Percentiles rank a stretch among this genome's conserved stretches.
phyloP scores from a whole-genome alignment of 2,329 filamentous ascomycete genomes.

The Pseudogymnoascus sp. region DNA sequence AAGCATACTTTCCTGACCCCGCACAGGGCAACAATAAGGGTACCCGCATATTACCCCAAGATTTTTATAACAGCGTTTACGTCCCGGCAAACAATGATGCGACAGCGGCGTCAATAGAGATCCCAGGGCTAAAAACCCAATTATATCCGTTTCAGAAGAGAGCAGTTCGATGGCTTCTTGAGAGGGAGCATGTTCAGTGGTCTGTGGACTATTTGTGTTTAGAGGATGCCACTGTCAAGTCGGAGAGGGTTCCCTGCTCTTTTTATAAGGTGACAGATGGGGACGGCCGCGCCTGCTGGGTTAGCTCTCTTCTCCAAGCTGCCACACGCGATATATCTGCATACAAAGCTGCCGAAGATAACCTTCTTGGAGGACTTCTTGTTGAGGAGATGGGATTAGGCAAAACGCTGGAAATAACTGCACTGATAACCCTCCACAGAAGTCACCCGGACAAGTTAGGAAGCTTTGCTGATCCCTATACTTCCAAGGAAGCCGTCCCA shows the following conservation, averaged over 20 bases:
- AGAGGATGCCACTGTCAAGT: neutral
- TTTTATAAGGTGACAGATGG: conserved; percentile 40
- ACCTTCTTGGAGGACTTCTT: conserved; percentile 50
- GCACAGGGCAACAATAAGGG: conserved; percentile 27
- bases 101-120: conserved; percentile 31
- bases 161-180: conserved; percentile 61
- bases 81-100: conserved; percentile 44
- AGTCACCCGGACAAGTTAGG: conserved; percentile 25
- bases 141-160: conserved; percentile 67
- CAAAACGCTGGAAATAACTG: conserved; percentile 69
- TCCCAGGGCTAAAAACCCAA: conserved; percentile 39
- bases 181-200: conserved; percentile 54
- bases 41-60: conserved; percentile 32
- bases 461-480: conserved; percentile 32
- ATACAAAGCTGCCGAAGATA: conserved; percentile 32
- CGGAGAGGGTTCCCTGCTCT: conserved; percentile 23
- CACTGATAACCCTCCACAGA: conserved; percentile 57
- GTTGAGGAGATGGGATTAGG: conserved; percentile 79
- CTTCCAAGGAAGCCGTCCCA: conserved; percentile 31
- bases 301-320: conserved; percentile 57
- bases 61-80: conserved; percentile 64
- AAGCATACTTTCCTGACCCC: conserved; percentile 23
- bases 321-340: conserved; percentile 41
- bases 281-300: conserved; percentile 39
- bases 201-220: conserved; percentile 1